Base-by-base conservation (phyloP, 2,329 filamentous ascomycete genomes). In the Fusarium continuum region DNA sequence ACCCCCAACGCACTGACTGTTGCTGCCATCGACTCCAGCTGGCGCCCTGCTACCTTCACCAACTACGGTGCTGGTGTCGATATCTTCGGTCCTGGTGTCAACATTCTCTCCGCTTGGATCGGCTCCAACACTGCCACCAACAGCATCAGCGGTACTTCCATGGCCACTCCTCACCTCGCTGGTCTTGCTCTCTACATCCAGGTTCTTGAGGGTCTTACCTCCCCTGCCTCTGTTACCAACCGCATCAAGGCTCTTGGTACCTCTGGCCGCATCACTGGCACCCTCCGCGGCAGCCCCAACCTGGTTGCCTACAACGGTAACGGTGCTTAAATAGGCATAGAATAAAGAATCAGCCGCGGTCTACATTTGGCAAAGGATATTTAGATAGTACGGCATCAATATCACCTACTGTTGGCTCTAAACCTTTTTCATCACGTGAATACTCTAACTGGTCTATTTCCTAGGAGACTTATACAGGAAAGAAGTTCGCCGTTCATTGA, bases 1-100 rank as follows among this genome's bases (percentile, higher is more conserved):
- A 78, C 76, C 26, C 47, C 78, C 6, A 71, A 72, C 29, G 83
- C 78, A 41, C 78, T 83, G 69, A 85, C 83, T 6, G 81, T 85
- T 38, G 83, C 79, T 47, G 79, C 82, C 34, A 78, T 77, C 38
- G 74, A 76, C 63, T 66, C 53, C 17, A 66, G 56, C 50, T 78
- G 82, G 64, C 61, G 68, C 48, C 73, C 74, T 31, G 75, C 82
- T 51, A 70, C 68, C 25, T 83, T 78, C 74, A 83, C 80, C 70
- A 85, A 85, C 77, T 84, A 77, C 55, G 80, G 79, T n/a, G 11
- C 68, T 32, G 58, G 61, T 8, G 69, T 82, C 34, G 76, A 81
- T 48, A 65, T 82, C 29, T 76, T 78, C 35, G 80, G 78, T 4
- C 79, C 80, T 3, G 80, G 79, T 45, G 73, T 73, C 6, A 59